phyloP scores from a whole-genome alignment of 352 stramenopile genomes.

The Globisporangium orthogonon region DNA sequence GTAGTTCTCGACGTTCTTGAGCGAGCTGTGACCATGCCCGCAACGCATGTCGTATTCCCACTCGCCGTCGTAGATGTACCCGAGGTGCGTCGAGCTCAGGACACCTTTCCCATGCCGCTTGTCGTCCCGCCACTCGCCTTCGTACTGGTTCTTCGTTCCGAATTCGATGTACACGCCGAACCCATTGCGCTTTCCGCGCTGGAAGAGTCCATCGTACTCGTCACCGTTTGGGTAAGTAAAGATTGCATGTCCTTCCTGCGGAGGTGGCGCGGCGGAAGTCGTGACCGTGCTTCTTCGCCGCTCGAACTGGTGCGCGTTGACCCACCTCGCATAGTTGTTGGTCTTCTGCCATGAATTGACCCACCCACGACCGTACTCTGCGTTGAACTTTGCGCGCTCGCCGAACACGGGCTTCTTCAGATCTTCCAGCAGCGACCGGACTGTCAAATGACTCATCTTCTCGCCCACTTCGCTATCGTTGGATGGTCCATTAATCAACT shows the following conservation, averaged over 20 bases:
- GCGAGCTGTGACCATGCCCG: constrained; percentile 61
- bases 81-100: constrained; percentile 46
- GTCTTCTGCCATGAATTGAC: constrained; percentile 59
- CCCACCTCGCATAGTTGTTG: constrained; percentile 52
- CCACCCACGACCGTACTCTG: constrained; percentile 56
- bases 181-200: constrained; percentile 57
- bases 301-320: constrained; percentile 23
- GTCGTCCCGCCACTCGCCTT: constrained; percentile 66
- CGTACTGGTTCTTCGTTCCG: constrained; percentile 69
- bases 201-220: constrained; percentile 72
- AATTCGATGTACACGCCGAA: constrained; percentile 71
- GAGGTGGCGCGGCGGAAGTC: constrained; percentile 15
- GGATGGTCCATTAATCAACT: constrained; percentile 12
- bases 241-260: constrained; percentile 29
- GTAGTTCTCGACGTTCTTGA: constrained; percentile 71
- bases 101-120: constrained; percentile 64
- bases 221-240: constrained; percentile 75
- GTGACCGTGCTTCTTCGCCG: constrained; percentile 19
- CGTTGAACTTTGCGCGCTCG: constrained; percentile 34
- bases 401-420: constrained; percentile 38
- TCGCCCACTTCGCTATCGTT: constrained; percentile 9
- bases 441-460: constrained; percentile 34
- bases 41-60: constrained; percentile 68
- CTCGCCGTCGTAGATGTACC: constrained; percentile 76
- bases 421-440: constrained; percentile 49